A percentile compares a stretch with the other conserved stretches of the same genome.
These are phyloP conservation scores for Viola pubescens DNA, from an alignment of 441 rosid species.

Conservation along the genomic window DNA sequence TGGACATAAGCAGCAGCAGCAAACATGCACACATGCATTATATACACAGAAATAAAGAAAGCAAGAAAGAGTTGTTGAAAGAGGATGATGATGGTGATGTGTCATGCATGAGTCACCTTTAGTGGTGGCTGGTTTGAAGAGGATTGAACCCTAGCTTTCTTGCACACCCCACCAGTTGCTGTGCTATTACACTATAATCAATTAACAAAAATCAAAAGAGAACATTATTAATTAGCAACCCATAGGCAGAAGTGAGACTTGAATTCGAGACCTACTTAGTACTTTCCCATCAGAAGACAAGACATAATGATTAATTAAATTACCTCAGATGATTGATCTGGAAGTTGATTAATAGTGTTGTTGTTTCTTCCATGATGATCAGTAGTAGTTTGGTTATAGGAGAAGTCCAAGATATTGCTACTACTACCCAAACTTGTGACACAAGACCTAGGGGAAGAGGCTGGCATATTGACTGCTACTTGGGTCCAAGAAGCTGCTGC, in stretches of 20 bases:
- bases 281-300: too few relatives aligned
- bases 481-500: constrained; percentile 7
- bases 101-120: constrained; percentile 45
- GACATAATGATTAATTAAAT: neutral
- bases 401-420: constrained; percentile 58
- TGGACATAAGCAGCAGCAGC: constrained; percentile 2
- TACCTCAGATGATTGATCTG: constrained; percentile 65
- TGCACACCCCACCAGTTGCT: constrained; percentile 47
- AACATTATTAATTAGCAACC: neutral
- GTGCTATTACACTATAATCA: constrained; percentile 53
- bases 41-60: neutral
- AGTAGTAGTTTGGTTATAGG: constrained; percentile 25
- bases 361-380: constrained; percentile 30
- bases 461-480: constrained; percentile 3
- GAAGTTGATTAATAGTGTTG: constrained; percentile 32
- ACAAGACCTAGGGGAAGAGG: constrained; percentile 53
- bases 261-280: too few relatives aligned
- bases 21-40: neutral
- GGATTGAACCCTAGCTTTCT: constrained; percentile 71
- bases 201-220: neutral
- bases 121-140: constrained; percentile 50
- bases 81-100: constrained; percentile 9
- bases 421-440: constrained; percentile 50
- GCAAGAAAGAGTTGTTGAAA: neutral
- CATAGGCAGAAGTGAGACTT: neutral